Evolutionary conservation across 257 asterid genomes (phyloP).

Genomic region (Solanum pimpinellifolium): DNA sequence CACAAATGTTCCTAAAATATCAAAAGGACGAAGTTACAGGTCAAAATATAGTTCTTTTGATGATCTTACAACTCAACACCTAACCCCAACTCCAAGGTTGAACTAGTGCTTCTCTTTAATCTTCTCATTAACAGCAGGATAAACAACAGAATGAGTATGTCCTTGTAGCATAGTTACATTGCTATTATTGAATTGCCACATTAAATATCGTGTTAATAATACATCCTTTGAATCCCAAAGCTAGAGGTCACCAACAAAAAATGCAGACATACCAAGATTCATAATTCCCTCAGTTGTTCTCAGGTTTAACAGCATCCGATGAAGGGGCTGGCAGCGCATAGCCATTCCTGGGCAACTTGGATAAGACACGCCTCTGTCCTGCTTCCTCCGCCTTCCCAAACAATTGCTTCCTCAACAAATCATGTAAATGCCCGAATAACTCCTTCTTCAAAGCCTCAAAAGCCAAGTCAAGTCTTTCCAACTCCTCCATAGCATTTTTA

Average conservation of each 20-base stretch:
- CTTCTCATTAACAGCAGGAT: background rate
- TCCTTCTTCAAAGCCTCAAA: conserved; percentile 70
- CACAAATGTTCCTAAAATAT: background rate
- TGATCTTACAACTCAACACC: background rate
- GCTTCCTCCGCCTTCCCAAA: conserved; percentile 53
- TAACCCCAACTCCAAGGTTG: background rate
- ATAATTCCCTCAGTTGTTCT: background rate
- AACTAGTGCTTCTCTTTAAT: background rate
- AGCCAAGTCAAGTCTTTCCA: conserved; percentile 64
- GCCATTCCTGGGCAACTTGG: conserved; percentile 44
- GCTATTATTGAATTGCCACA: background rate
- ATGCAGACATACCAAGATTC: conserved; percentile 1
- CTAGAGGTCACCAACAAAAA: background rate
- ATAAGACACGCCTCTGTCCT: conserved; percentile 22
- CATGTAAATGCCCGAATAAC: conserved; percentile 68
- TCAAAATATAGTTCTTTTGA: background rate
- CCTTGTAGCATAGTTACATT: background rate
- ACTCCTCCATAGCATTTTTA: conserved; percentile 64
- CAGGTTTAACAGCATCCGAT: conserved; percentile 4
- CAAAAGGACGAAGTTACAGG: background rate
- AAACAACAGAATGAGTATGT: background rate
- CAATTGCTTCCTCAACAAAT: conserved; percentile 60
- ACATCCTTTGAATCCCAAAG: background rate
- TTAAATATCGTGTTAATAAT: background rate
- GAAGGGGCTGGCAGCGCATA: conserved; percentile 36